Conservation (phyloP, 768 basidiomycete genomes). For the Phanerodontia chrysosporium region DNA sequence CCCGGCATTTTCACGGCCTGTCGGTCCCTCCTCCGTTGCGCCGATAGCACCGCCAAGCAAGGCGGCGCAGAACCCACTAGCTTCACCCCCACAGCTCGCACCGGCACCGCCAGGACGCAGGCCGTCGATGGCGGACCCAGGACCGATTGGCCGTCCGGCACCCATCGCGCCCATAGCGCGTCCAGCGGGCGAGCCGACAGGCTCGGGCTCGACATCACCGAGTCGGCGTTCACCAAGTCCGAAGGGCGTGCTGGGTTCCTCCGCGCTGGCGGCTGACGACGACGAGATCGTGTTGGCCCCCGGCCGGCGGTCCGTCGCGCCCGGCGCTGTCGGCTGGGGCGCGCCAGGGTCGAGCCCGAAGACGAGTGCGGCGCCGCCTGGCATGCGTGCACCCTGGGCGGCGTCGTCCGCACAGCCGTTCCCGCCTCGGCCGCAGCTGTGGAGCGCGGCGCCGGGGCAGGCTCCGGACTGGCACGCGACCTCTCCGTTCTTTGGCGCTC, state of each 20-base stretch:
- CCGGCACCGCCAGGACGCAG: slow-evolving; percentile 48
- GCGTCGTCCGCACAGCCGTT: slow-evolving; percentile 31
- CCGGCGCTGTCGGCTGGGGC: slow-evolving; percentile 47
- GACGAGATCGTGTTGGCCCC: slow-evolving; percentile 68
- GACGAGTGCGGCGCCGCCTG: slow-evolving; percentile 26
- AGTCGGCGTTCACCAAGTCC: slow-evolving; percentile 47
- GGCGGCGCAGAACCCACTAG: slow-evolving; percentile 28
- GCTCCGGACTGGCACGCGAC: slow-evolving; percentile 48
- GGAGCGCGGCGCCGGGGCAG: slow-evolving; percentile 20
- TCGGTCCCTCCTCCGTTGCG: slow-evolving; percentile 26
- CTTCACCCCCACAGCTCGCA: slow-evolving; percentile 36
- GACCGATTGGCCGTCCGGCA: slow-evolving; percentile 53
- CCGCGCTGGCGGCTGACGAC: slow-evolving; percentile 73
- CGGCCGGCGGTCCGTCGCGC: slow-evolving; percentile 32
- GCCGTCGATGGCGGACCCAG: slow-evolving; percentile 42
- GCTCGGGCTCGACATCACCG: slow-evolving; percentile 60
- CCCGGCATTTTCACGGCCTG: slow-evolving; percentile 39
- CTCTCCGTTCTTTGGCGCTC: slow-evolving; percentile 41
- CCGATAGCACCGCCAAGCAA: slow-evolving; percentile 37
- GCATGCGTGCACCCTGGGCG: slow-evolving; percentile 41
- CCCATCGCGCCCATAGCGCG: slow-evolving; percentile 67
- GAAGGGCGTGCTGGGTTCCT: slow-evolving; percentile 71
- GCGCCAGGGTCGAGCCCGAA: slow-evolving; percentile 40
- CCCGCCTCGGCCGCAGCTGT: slow-evolving; percentile 24
- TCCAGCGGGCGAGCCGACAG: slow-evolving; percentile 41